These are phyloP conservation scores for Anisogramma anomala DNA, from an alignment of 2,329 filamentous ascomycete species.

Conservation along the genomic window DNA sequence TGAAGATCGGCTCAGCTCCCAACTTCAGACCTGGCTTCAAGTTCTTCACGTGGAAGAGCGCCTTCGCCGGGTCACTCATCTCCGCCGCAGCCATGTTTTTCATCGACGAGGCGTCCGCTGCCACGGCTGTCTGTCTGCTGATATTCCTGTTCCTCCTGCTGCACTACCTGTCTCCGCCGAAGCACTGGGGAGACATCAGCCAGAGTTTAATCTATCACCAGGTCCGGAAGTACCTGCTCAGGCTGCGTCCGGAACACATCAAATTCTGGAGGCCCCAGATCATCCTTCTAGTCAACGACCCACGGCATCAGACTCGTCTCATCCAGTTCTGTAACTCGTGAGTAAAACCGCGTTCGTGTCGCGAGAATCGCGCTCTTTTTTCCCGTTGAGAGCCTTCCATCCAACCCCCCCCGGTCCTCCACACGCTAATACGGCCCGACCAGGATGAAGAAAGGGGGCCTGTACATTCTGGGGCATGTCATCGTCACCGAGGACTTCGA, in stretches of 20 bases:
- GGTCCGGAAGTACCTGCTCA: constrained; percentile 74
- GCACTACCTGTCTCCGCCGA: constrained; percentile 74
- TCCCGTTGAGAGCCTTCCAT: no score
- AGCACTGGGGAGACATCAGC: constrained; percentile 82
- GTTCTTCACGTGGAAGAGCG: constrained; percentile 81
- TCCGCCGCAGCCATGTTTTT: constrained; percentile 82
- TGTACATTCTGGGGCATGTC: constrained; percentile 80
- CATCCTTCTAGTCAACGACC: constrained; percentile 70
- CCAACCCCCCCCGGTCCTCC: no score
- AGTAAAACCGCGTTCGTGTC: no score
- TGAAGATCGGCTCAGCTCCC: constrained; percentile 77
- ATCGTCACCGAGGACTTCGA: constrained; percentile 78
- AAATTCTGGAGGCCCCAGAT: constrained; percentile 92
- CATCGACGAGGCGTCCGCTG: constrained; percentile 71
- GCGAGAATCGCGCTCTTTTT: no score
- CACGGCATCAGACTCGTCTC: constrained; percentile 67
- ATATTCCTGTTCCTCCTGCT: constrained; percentile 73
- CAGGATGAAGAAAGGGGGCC: constrained; percentile 63
- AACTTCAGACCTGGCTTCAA: constrained; percentile 84
- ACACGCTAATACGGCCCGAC: no score
- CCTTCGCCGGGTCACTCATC: constrained; percentile 59
- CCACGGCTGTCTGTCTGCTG: constrained; percentile 60
- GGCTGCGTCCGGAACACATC: constrained; percentile 78
- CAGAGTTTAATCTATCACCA: constrained; percentile 81
- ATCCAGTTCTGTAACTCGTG: constrained; percentile 81